Percentiles rank a stretch among this genome's conserved stretches.
Evolutionary conservation across 805 yeast genomes (phyloP).

Genomic region (Maudiozyma barnettii): DNA sequence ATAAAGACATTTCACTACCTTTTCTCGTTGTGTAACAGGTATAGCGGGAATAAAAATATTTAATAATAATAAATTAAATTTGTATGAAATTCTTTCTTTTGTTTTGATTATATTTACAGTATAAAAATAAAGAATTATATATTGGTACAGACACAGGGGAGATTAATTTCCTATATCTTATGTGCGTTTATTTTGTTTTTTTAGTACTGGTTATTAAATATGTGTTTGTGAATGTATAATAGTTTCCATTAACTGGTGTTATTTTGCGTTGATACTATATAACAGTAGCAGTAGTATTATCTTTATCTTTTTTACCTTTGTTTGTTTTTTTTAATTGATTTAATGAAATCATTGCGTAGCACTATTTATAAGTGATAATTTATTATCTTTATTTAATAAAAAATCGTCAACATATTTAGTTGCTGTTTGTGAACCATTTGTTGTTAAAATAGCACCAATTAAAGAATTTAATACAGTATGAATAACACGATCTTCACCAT

Average conservation of each 20-base stretch:
- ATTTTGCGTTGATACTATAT: neutral
- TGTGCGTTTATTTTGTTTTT: neutral
- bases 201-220: neutral
- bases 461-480: constrained; percentile 51
- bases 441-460: constrained; percentile 57
- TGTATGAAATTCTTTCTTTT: neutral
- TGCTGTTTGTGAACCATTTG: constrained; percentile 52
- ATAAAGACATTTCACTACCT: too few species aligned
- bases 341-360: neutral
- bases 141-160: too few species aligned
- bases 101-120: neutral
- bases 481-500: constrained; percentile 49
- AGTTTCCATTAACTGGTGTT: neutral
- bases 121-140: too few species aligned
- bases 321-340: neutral
- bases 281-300: neutral
- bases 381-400: constrained; percentile 29
- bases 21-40: too few species aligned
- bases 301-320: neutral
- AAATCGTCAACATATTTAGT: constrained; percentile 48
- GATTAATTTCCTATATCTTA: neutral
- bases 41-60: too few species aligned
- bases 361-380: constrained; percentile 2
- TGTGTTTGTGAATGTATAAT: neutral
- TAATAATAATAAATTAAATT: too few species aligned